Evolutionary conservation across 2,329 filamentous ascomycete species (phyloP), one percentile per base, ranked within the genome.

Genomic region (Ceratocystis colombiana): DNA sequence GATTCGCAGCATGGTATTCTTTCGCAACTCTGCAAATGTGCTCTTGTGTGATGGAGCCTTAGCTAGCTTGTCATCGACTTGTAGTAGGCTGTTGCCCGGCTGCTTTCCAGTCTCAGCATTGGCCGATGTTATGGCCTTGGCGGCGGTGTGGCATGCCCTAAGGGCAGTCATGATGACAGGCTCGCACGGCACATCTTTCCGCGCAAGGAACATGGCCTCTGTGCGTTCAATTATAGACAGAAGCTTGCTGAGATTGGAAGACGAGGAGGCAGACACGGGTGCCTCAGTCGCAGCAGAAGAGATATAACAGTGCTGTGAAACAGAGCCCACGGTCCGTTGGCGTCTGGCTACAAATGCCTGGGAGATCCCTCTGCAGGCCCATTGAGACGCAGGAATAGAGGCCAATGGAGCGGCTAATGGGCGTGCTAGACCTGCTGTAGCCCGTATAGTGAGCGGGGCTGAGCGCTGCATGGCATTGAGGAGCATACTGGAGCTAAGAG

Each of bases 1-100:
- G 66, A 87, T 79, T 70, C 77, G 77, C 70, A 80, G 76, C 66
- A 80, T 74, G 30, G 80, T 77, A 59, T 79, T 76, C 68, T 75
- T 74, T 57, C 81, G 70, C 69, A 76, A 72, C 25, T 68, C 61
- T 45, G 67, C 25, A 20, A 66, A 65, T 62, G 64, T 63, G 65
- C 68, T 30, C 17, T 17, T 17, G 55, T 30, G 55, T 33, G 55
- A 33, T 30, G 55, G 8, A 22, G 55, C 30, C 28, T n/a, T 37
- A 15, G 28, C 55, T 3, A 48, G 45, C 61, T 64, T 66, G 20
- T 67, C 70, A 64, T 76, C 75, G 44, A 76, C 68, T 3, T 73
- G 75, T 33, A 77, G 70, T 1, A 77, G 71, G 28, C 72, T 73
- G 22, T 57, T 53, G 20, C 37, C 33, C 12, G 62, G 33, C 46